A percentile compares a stretch with the other conserved stretches of the same genome.
Evolutionary conservation across 257 asterid species (phyloP).

Genomic region (Fraxinus cuspidata): DNA sequence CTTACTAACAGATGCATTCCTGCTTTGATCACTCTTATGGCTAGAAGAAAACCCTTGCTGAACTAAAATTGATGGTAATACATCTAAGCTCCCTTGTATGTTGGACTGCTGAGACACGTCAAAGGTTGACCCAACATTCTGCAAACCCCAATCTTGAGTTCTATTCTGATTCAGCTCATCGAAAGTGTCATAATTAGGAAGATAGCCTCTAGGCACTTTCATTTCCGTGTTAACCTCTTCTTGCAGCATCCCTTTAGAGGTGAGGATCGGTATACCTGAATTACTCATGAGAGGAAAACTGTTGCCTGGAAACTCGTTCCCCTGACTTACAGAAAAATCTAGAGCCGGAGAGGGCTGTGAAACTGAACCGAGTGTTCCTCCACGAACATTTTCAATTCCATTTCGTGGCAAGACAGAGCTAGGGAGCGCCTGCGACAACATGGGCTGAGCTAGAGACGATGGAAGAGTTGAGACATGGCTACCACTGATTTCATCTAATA

Average conservation of each 20-base stretch:
- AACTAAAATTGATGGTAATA: conserved; percentile 38
- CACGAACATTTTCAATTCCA: conserved; percentile 39
- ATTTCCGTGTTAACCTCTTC: conserved; percentile 40
- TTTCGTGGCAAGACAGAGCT: conserved; percentile 38
- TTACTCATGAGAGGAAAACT: conserved; percentile 40
- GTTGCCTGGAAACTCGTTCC: conserved; percentile 37
- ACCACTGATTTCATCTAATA: conserved; percentile 43
- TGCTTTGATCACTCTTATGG: conserved; percentile 40
- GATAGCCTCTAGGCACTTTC: conserved; percentile 46
- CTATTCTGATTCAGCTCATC: conserved; percentile 47
- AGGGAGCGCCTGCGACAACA: conserved; percentile 37
- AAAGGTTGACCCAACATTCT: conserved; percentile 41
- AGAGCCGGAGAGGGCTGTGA: conserved; percentile 46
- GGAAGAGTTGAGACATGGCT: conserved; percentile 39
- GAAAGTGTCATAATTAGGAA: conserved; percentile 47
- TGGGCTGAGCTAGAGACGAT: conserved; percentile 41
- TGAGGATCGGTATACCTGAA: conserved; percentile 38
- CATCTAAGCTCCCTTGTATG: conserved; percentile 41
- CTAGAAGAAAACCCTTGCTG: conserved; percentile 48
- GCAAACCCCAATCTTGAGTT: conserved; percentile 56
- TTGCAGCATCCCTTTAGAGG: conserved; percentile 40
- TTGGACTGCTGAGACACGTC: conserved; percentile 39
- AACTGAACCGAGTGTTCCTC: conserved; percentile 33
- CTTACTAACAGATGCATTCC: conserved; percentile 30
- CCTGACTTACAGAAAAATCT: conserved; percentile 53